Evolutionary conservation across 1,284 basidiomycete species (phyloP).

Genomic region (Puccinia brachypodii): DNA sequence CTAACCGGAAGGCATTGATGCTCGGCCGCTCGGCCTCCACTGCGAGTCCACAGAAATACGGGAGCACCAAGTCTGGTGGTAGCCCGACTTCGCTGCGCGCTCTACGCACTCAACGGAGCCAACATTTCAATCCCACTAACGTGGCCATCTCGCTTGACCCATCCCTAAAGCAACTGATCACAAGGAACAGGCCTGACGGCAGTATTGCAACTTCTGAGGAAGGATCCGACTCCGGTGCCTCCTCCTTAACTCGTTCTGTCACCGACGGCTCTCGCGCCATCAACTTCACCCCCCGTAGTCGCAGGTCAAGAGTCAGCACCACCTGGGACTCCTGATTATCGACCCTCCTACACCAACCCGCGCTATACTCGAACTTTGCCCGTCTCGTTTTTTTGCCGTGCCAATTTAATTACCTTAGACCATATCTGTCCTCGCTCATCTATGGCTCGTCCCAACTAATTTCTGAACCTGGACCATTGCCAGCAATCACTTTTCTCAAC

Average conservation of each 20-base stretch:
- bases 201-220: background rate
- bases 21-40: conserved; percentile 22
- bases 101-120: background rate
- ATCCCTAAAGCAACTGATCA: background rate
- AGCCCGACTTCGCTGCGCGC: conserved; percentile 8
- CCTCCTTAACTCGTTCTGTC: conserved; percentile 14
- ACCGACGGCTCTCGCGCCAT: conserved; percentile 15
- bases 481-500: no score
- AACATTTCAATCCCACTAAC: background rate
- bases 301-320: conserved; percentile 8
- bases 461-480: no score
- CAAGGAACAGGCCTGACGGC: background rate
- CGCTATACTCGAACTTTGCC: no score
- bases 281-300: conserved; percentile 25
- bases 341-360: no score
- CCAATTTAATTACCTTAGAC: no score
- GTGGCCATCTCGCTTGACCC: background rate
- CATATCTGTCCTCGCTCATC: no score
- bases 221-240: background rate
- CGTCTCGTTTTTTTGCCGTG: no score
- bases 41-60: background rate
- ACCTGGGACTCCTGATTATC: background rate
- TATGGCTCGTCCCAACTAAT: no score
- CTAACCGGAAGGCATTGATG: conserved; percentile 1
- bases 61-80: background rate